Evolutionary conservation across 495 filamentous ascomycete genomes (phyloP), one percentile per base, ranked within the genome.

Genomic region (Aspergillus haitiensis): DNA sequence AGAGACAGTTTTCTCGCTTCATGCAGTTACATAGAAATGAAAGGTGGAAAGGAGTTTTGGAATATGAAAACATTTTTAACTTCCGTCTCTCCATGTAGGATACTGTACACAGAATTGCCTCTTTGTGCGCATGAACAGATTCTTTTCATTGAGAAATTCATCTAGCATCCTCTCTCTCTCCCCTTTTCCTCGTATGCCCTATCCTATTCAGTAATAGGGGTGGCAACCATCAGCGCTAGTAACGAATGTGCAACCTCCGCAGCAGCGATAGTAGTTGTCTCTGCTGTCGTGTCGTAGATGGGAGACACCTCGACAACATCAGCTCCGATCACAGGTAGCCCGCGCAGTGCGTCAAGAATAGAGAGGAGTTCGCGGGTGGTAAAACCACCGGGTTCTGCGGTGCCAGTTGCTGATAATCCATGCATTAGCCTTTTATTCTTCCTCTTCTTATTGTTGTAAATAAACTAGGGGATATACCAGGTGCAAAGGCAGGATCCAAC

Each of bases 271-370:
- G 75, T 75, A 0, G 80, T 82, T 32, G 68, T 70, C 64, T 82
- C 81, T 0, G 66, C 76, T 0, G 44, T 56, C n/a, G 71, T 71
- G 67, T 83, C 81, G 60, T 82, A 84, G n/a, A 74, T 73, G 4
- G 80, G 81, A 18, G 75, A 69, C 5, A 84, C 80, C 58, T 84
- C 80, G 3, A 84, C 81, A 21, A 82, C 73, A 69, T 84, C 81
- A 2, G 77, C 81, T 5, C 78, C 80, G 15, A 84, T 66, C 0
- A 84, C 70, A 49, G 79, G 77, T 46, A 81, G 52, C 1, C 67
- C 71, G 36, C 76, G 76, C 39, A 82, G 75, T 0, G 73, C 78
- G 10, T 80, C 65, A 32, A 84, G 54, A 32, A 84, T 79, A 15
- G 71, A 60, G 36, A 81, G 75, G 21, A 84, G 63, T 63, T 84